Evolutionary conservation across 208 protist genomes (phyloP).

Genomic region (Spironucleus salmonicida): DNA sequence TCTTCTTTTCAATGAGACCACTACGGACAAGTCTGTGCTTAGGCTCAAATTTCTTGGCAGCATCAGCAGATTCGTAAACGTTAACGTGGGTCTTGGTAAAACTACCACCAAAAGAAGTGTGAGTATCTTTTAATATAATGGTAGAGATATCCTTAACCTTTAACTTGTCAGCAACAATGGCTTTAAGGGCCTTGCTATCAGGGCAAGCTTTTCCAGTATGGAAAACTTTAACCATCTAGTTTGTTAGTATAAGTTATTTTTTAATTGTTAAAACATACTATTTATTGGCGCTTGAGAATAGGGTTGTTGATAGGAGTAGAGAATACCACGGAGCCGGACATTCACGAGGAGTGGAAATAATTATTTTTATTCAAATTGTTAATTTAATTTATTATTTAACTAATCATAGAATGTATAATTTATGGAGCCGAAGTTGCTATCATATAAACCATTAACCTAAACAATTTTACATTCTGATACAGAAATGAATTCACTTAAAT

Average conservation of each 20-base stretch:
- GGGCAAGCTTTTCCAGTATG: neutral
- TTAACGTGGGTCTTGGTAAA: neutral
- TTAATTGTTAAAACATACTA: neutral
- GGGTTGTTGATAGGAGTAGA: slow-evolving; percentile 22
- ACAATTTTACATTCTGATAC: too few relatives aligned
- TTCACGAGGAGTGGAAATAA: too few relatives aligned
- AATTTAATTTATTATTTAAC: too few relatives aligned
- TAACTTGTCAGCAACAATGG: neutral
- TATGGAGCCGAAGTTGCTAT: too few relatives aligned
- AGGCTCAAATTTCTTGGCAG: slow-evolving; percentile 14
- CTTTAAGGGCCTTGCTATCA: neutral
- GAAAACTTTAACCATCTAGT: neutral
- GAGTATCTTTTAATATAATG: neutral
- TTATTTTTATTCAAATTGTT: too few relatives aligned
- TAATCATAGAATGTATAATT: too few relatives aligned
- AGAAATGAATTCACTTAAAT: too few relatives aligned
- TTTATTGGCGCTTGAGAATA: neutral
- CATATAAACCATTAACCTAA: too few relatives aligned
- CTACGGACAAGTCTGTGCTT: neutral
- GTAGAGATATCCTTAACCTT: neutral
- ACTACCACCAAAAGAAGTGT: slow-evolving; percentile 20
- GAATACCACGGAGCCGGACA: too few relatives aligned
- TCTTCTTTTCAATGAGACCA: neutral
- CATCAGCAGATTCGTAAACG: neutral
- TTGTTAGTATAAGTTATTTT: neutral